These are phyloP conservation scores for Schizopora paradoxa DNA, from an alignment of 1,284 basidiomycete species.

Conservation along the genomic window DNA sequence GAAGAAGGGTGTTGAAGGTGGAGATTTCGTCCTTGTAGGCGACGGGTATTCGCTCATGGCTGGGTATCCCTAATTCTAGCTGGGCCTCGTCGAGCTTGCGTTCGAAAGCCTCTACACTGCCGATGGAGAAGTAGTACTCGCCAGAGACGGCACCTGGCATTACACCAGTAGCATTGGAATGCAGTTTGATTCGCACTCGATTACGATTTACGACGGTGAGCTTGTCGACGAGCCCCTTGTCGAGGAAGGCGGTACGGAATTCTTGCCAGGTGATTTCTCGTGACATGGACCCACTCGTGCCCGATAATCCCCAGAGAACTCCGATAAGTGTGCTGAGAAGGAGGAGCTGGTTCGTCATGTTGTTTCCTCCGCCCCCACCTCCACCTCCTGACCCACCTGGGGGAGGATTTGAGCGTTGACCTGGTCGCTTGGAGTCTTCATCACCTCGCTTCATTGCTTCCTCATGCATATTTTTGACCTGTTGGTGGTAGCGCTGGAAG, in stretches of 20 bases:
- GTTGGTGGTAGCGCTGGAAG: constrained; percentile 68
- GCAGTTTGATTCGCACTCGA: constrained; percentile 83
- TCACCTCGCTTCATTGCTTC: constrained; percentile 31
- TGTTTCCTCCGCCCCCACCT: constrained; percentile 10
- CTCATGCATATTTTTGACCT: constrained; percentile 35
- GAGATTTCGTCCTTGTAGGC: constrained; percentile 96
- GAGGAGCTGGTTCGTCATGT: constrained; percentile 40
- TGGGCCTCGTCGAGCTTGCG: constrained; percentile 92
- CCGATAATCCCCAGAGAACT: constrained; percentile 66
- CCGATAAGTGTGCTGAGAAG: constrained; percentile 55
- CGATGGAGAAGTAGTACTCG: constrained; percentile 95
- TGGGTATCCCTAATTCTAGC: constrained; percentile 86
- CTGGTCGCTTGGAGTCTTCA: constrained; percentile 39
- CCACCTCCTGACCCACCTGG: no score
- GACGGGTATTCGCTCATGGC: constrained; percentile 91
- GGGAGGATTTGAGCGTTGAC: constrained; percentile 36
- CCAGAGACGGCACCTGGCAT: constrained; percentile 53
- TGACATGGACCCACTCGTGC: constrained; percentile 51
- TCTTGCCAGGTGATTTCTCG: constrained; percentile 99
- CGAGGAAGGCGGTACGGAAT: constrained; percentile 92
- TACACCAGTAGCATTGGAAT: constrained; percentile 76
- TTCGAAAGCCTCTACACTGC: constrained; percentile 96
- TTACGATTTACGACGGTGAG: constrained; percentile 91
- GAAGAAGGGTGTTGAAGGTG: constrained; percentile 75
- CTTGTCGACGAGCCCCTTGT: constrained; percentile 94